phyloP scores from a whole-genome alignment of 2,329 filamentous ascomycete species.

The Aspergillus puulaauensis region DNA sequence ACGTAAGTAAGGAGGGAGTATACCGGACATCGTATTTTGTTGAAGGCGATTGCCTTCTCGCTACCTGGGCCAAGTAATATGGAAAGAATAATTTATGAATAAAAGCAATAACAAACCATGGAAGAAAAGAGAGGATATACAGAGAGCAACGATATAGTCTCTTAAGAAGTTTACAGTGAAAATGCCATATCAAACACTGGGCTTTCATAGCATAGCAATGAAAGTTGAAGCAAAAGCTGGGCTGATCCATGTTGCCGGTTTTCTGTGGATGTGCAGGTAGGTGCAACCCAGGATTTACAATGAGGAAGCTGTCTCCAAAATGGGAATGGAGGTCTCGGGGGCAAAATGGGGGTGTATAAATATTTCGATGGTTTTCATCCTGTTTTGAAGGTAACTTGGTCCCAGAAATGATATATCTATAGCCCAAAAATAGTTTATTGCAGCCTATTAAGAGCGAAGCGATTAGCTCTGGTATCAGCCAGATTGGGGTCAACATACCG shows the following conservation, averaged over 20 bases:
- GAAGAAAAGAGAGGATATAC: background rate
- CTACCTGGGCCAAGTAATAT: background rate
- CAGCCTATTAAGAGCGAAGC: conserved; percentile 16
- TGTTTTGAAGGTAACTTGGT: no score
- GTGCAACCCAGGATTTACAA: background rate
- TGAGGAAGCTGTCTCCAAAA: background rate
- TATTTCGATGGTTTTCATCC: no score
- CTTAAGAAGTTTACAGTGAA: no score
- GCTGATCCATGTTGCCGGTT: background rate
- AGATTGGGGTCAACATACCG: conserved; percentile 57
- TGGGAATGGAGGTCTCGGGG: background rate
- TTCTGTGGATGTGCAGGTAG: background rate
- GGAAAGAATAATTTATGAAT: background rate
- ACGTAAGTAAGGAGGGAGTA: background rate
- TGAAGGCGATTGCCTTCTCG: background rate
- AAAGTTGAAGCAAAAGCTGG: background rate
- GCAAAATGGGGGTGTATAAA: background rate
- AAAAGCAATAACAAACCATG: background rate
- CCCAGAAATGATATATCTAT: no score
- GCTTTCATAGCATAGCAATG: background rate
- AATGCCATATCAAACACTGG: no score
- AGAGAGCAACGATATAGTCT: no score
- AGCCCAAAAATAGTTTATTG: conserved; percentile 17
- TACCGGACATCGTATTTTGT: background rate
- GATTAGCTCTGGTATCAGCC: background rate